Conservation (phyloP, 1,139 yeast species). For the Kodamaea derodonti region DNA sequence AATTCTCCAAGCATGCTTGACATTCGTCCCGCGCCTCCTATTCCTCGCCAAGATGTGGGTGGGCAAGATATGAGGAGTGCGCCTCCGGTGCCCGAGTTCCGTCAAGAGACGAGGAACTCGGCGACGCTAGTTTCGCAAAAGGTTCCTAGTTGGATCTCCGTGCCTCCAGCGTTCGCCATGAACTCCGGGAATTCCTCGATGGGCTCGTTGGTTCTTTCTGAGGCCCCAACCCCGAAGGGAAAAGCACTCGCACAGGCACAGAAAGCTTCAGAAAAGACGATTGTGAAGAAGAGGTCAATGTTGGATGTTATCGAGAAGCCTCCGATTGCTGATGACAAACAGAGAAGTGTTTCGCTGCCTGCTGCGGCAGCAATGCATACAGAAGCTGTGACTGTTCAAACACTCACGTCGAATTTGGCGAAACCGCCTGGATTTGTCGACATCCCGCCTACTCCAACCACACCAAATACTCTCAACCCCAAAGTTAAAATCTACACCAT, state of each 20-base stretch:
- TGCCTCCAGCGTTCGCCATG: neutral
- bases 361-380: neutral
- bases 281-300: constrained; percentile 11
- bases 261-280: neutral
- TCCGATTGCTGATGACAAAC: neutral
- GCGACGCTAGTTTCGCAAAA: neutral
- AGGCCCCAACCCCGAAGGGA: no score
- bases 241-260: no score
- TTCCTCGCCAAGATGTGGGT: no score
- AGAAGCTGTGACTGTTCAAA: neutral
- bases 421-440: constrained; percentile 3
- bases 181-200: neutral
- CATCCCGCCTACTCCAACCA: neutral
- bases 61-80: neutral
- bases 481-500: neutral
- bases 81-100: neutral
- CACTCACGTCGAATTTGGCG: constrained; percentile 1
- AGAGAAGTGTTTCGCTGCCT: neutral
- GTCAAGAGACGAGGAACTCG: neutral
- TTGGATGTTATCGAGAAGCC: constrained; percentile 9
- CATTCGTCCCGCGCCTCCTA: neutral
- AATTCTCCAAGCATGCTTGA: neutral
- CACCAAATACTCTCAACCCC: neutral
- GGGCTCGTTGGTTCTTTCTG: neutral
- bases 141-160: neutral